Conservation (phyloP, 2,329 filamentous ascomycete genomes). For the Fusarium chuoi region DNA sequence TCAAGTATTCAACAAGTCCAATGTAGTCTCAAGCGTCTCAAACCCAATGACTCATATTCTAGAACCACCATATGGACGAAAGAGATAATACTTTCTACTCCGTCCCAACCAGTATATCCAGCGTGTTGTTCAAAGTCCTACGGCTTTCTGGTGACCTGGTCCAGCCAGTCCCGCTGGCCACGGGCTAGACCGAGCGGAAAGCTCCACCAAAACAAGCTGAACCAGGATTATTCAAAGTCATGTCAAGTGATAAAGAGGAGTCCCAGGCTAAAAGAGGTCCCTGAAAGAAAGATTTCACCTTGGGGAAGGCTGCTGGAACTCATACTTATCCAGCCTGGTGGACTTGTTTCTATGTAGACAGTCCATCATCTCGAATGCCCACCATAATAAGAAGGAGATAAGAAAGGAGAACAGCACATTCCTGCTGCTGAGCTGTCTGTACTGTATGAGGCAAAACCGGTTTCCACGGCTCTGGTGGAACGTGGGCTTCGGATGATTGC, state of each 20-base stretch:
- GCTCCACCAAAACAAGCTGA: conserved; percentile 29
- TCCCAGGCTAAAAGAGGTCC: not conserved
- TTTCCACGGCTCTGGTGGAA: conserved; percentile 36
- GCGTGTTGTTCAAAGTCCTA: conserved; percentile 3
- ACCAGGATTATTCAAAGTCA: conserved; percentile 14
- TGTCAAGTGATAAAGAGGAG: conserved; percentile 17
- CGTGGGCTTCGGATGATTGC: conserved; percentile 34
- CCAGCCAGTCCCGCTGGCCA: conserved; percentile 28
- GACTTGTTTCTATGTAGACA: not conserved
- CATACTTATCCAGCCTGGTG: not conserved
- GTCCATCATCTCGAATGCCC: not conserved
- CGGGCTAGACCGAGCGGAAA: conserved; percentile 40
- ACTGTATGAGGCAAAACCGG: conserved; percentile 34
- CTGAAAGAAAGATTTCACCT: not conserved
- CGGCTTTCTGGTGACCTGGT: conserved; percentile 27
- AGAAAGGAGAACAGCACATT: not conserved
- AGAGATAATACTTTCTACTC: not conserved
- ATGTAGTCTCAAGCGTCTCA: not conserved
- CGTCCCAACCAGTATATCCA: not conserved
- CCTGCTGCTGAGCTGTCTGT: conserved; percentile 4
- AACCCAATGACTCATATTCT: not conserved
- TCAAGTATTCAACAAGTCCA: not conserved
- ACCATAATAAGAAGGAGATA: not conserved
- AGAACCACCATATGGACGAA: not conserved
- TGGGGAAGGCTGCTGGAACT: not conserved